A percentile compares a stretch with the other conserved stretches of the same genome.
Evolutionary conservation across 345 rosid genomes (phyloP).

Genomic region (Zanthoxylum bungeanum): DNA sequence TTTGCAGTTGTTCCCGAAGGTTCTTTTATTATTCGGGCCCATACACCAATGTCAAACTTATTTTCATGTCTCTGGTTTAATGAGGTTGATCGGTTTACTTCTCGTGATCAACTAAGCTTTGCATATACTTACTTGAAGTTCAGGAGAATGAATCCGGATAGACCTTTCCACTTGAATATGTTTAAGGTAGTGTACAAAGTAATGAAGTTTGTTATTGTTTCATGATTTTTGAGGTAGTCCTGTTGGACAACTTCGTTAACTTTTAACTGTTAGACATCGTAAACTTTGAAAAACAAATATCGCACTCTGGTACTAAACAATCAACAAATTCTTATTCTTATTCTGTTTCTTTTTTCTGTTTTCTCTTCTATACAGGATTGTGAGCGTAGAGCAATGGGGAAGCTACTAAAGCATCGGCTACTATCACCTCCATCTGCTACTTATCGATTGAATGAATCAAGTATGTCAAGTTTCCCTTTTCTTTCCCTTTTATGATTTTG

Average conservation of each 20-base stretch:
- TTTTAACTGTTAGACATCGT: not conserved
- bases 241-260: not conserved
- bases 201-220: not conserved
- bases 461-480: not conserved
- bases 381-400: slow-evolving; percentile 72
- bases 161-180: slow-evolving; percentile 71
- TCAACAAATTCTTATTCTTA: not conserved
- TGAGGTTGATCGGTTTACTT: slow-evolving; percentile 87
- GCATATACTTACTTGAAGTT: slow-evolving; percentile 87
- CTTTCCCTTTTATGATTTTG: not conserved
- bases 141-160: slow-evolving; percentile 66
- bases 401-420: slow-evolving; percentile 60
- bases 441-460: slow-evolving; percentile 32
- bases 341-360: slow-evolving; percentile 2
- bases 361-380: slow-evolving; percentile 57
- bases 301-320: not conserved
- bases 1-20: slow-evolving; percentile 96
- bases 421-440: slow-evolving; percentile 34
- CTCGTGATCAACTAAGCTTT: slow-evolving; percentile 93
- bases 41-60: slow-evolving; percentile 92
- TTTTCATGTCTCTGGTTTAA: slow-evolving; percentile 95
- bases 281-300: not conserved
- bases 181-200: slow-evolving; percentile 55
- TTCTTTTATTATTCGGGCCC: slow-evolving; percentile 82
- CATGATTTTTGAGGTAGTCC: slow-evolving; percentile 6